Percentiles rank a stretch among this genome's conserved stretches.
Conservation (phyloP, 208 protist genomes). For the Leishmania guyanensis region DNA sequence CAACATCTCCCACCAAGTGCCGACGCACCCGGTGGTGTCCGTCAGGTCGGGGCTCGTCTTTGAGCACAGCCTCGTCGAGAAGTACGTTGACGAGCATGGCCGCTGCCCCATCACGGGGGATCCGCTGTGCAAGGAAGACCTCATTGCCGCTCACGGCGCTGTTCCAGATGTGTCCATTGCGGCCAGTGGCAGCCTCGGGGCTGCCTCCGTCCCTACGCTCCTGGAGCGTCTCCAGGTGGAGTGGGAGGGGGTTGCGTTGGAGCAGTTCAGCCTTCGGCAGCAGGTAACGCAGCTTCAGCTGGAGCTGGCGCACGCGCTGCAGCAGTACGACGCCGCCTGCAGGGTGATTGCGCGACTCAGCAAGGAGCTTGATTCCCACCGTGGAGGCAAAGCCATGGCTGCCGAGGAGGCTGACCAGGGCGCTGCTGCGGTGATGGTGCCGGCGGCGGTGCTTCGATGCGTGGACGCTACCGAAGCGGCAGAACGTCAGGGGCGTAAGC, state of each 20-base stretch:
- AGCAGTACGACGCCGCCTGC: conserved; percentile 99
- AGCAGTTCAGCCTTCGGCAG: conserved; percentile 97
- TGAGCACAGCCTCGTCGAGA: conserved; percentile 95
- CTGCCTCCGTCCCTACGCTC: conserved; percentile 92
- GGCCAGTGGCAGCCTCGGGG: conserved; percentile 30
- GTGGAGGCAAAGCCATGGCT: conserved; percentile 2
- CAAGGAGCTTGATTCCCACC: conserved; percentile 58
- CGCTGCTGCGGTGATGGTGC: conserved; percentile 28
- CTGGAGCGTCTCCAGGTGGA: conserved; percentile 96
- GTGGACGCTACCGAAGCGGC: conserved; percentile 39
- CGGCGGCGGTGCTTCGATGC: conserved; percentile 36
- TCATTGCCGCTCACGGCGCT: conserved; percentile 77
- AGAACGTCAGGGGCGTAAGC: conserved; percentile 44
- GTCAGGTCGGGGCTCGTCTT: conserved; percentile 94
- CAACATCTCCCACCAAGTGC: conserved; percentile 78
- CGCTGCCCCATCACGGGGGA: conserved; percentile 95
- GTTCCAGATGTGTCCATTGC: conserved; percentile 13
- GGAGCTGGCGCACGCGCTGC: conserved; percentile 97
- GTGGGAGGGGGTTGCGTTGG: conserved; percentile 98
- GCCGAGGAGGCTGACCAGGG: conserved; percentile 11
- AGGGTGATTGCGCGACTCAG: conserved; percentile 97
- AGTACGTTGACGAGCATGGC: conserved; percentile 93
- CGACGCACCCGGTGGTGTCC: conserved; percentile 96
- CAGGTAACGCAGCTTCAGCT: conserved; percentile 90
- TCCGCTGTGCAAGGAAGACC: conserved; percentile 81